phyloP scores from a whole-genome alignment of 164 flowering plant genomes.

The Magnolia officinalis region DNA sequence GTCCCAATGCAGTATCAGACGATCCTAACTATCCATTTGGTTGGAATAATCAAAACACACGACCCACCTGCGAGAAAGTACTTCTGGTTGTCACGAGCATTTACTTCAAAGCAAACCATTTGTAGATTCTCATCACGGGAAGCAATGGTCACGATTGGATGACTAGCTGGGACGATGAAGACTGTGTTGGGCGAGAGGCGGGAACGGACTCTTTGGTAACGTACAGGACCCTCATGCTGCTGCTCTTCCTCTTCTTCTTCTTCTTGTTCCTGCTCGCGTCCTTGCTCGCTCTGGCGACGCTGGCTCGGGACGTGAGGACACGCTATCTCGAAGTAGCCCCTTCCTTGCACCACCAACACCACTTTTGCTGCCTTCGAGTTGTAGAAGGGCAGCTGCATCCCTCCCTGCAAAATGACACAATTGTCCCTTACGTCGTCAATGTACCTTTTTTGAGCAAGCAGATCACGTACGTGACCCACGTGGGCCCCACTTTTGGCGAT shows the following conservation, averaged over 20 bases:
- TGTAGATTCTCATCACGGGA: constrained; percentile 41
- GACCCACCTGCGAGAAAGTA: constrained; percentile 45
- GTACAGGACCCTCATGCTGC: constrained; percentile 13
- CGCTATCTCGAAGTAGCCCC: constrained; percentile 42
- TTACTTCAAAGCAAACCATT: constrained; percentile 49
- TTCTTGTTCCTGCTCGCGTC: background rate
- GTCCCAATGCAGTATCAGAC: no score
- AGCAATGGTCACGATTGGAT: constrained; percentile 47
- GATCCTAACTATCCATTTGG: no score
- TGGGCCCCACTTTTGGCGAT: no score
- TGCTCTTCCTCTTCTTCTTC: constrained; percentile 1
- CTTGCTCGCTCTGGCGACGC: constrained; percentile 6
- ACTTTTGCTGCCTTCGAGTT: constrained; percentile 35
- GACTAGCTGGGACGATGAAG: constrained; percentile 52
- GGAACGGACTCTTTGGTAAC: constrained; percentile 23
- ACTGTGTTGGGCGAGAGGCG: constrained; percentile 26
- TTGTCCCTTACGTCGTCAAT: no score
- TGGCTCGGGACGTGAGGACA: constrained; percentile 36
- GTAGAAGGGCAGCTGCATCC: constrained; percentile 38
- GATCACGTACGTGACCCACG: no score
- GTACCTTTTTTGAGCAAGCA: no score
- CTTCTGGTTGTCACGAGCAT: constrained; percentile 35
- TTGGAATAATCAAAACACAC: background rate
- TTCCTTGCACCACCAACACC: constrained; percentile 34
- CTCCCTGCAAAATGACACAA: constrained; percentile 21